A percentile compares a stretch with the other conserved stretches of the same genome.
Evolutionary conservation across 106 monocot species (phyloP).

Genomic region (Phalaenopsis equestris): DNA sequence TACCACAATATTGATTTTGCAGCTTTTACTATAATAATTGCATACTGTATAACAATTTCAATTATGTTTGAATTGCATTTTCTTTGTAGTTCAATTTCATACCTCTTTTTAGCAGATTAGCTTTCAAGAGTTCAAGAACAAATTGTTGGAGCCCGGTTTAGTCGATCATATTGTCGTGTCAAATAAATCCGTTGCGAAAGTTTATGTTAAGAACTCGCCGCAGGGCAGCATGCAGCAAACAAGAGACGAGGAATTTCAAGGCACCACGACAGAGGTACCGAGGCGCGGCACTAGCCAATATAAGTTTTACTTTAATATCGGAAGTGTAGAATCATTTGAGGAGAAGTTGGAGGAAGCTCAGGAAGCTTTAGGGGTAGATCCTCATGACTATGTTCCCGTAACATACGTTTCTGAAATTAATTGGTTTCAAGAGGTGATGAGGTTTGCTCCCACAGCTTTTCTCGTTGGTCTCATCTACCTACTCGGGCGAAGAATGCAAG

Average conservation of each 20-base stretch:
- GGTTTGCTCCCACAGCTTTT: slow-evolving; percentile 65
- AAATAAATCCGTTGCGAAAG: slow-evolving; percentile 93
- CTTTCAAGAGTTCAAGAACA: slow-evolving; percentile 96
- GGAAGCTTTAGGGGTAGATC: slow-evolving; percentile 60
- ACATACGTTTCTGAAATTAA: slow-evolving; percentile 64
- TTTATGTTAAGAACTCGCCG: slow-evolving; percentile 63
- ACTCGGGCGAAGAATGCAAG: slow-evolving; percentile 64
- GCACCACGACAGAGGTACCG: slow-evolving; percentile 25
- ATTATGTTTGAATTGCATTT: too few relatives aligned
- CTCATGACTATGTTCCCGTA: slow-evolving; percentile 83
- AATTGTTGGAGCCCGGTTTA: slow-evolving; percentile 82
- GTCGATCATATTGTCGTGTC: slow-evolving; percentile 91
- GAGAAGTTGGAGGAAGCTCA: slow-evolving; percentile 93
- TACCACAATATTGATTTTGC: neutral
- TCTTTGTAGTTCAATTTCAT: too few relatives aligned
- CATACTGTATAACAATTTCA: neutral
- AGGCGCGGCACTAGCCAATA: slow-evolving; percentile 35
- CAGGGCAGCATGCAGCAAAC: slow-evolving; percentile 33
- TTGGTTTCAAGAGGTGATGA: slow-evolving; percentile 67
- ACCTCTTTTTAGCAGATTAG: slow-evolving; percentile 61
- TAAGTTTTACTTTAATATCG: slow-evolving; percentile 87
- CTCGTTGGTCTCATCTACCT: slow-evolving; percentile 54
- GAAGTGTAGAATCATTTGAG: slow-evolving; percentile 95
- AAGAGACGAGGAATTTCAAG: slow-evolving; percentile 35
- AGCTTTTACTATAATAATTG: neutral